phyloP scores from a whole-genome alignment of 108 stramenopile genomes.

The Nitzschia sp. region DNA sequence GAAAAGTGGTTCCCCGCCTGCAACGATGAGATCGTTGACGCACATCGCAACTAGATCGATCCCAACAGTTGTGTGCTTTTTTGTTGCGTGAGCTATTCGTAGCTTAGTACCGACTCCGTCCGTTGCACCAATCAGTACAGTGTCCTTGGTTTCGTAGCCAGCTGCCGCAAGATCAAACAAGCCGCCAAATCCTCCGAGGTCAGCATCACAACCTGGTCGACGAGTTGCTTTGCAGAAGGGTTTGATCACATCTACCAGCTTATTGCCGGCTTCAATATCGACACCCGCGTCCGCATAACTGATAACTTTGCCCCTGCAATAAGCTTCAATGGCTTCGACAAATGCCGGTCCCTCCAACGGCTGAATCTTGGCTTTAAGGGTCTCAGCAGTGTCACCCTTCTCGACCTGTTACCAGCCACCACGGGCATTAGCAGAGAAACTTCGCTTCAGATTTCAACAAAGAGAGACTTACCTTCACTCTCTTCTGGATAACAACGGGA shows the following conservation, averaged over 20 bases:
- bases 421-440: too few relatives aligned
- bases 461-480: constrained; percentile 37
- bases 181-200: constrained; percentile 96
- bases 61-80: constrained; percentile 88
- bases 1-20: constrained; percentile 97
- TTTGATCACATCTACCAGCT: constrained; percentile 95
- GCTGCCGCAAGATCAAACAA: constrained; percentile 96
- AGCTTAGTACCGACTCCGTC: constrained; percentile 99
- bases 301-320: constrained; percentile 66
- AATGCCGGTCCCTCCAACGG: constrained; percentile 95
- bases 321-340: constrained; percentile 89
- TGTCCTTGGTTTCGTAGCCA: constrained; percentile 86
- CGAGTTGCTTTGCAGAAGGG: constrained; percentile 93
- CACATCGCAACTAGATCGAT: constrained; percentile 99
- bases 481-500: constrained; percentile 93
- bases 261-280: constrained; percentile 95
- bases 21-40: constrained; percentile 96
- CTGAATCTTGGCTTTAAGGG: constrained; percentile 95
- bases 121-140: constrained; percentile 95
- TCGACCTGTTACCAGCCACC: too few relatives aligned
- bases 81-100: constrained; percentile 81
- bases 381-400: constrained; percentile 90
- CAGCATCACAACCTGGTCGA: constrained; percentile 93
- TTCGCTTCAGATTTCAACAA: constrained; percentile 5
- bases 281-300: constrained; percentile 98